Percentiles rank a stretch among this genome's conserved stretches.
Conservation (phyloP, 75 land plant genomes). For the Ceratopteris richardii region DNA sequence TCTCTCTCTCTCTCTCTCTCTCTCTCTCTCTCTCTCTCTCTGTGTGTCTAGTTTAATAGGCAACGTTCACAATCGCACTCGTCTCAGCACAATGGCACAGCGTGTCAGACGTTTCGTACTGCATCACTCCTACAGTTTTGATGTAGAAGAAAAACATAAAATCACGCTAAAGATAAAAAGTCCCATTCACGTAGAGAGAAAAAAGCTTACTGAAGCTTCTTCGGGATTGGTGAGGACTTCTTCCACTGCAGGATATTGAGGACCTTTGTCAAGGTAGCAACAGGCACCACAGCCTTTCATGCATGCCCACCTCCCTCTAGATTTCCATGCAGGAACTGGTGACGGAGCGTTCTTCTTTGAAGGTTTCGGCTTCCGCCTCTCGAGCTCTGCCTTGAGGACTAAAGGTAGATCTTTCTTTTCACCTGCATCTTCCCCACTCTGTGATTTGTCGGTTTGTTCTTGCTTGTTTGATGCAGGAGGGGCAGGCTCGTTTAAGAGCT, state of each 20-base stretch:
- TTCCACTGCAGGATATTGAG: conserved; percentile 50
- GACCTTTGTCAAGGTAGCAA: conserved; percentile 66
- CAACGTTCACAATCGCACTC: too few relatives aligned
- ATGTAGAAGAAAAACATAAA: too few relatives aligned
- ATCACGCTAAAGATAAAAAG: too few relatives aligned
- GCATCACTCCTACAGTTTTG: too few relatives aligned
- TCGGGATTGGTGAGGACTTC: conserved; percentile 49
- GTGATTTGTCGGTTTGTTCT: neutral
- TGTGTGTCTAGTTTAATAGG: too few relatives aligned
- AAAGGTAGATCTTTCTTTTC: neutral
- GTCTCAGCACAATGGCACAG: too few relatives aligned
- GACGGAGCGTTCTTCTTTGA: neutral
- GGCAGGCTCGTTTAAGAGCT: neutral
- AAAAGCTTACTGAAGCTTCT: conserved; percentile 35
- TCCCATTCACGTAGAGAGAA: too few relatives aligned
- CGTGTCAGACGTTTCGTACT: too few relatives aligned
- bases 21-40: too few relatives aligned
- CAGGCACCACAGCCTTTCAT: conserved; percentile 67
- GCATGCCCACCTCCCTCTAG: conserved; percentile 37
- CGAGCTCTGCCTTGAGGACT: conserved; percentile 1
- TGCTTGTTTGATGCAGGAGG: neutral
- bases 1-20: too few relatives aligned
- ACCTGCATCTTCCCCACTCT: neutral
- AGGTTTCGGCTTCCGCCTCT: neutral
- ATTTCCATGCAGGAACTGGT: conserved; percentile 1